phyloP scores from a whole-genome alignment of 148 eudicot species.

The Rhododendron kiyosumense region DNA sequence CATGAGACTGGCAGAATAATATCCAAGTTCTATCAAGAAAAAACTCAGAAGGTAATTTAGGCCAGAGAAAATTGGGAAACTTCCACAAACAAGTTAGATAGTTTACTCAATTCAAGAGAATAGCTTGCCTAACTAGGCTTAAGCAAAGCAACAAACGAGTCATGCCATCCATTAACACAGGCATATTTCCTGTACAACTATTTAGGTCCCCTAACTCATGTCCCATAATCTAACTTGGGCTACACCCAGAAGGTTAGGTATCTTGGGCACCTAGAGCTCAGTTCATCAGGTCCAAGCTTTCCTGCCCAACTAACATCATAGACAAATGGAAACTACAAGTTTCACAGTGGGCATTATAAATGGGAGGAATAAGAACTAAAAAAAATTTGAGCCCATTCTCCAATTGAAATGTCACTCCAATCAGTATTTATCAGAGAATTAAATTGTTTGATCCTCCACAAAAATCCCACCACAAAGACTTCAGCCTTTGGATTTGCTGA shows the following conservation, averaged over 20 bases:
- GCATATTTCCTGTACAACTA: background rate
- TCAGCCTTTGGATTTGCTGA: background rate
- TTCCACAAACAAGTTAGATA: background rate
- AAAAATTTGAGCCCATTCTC: background rate
- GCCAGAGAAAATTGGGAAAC: background rate
- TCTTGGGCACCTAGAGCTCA: background rate
- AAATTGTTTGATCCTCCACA: background rate
- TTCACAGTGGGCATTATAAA: background rate
- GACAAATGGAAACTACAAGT: background rate
- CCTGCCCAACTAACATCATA: background rate
- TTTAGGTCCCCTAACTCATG: background rate
- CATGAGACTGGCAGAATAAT: background rate
- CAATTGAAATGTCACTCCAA: background rate
- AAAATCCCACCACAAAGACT: background rate
- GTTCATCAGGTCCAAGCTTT: background rate
- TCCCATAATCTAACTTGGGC: background rate
- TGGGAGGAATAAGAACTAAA: background rate
- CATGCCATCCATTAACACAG: background rate
- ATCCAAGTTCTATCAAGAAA: background rate
- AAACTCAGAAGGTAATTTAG: background rate
- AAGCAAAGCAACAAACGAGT: background rate
- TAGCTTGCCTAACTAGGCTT: background rate
- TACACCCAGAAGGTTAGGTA: background rate
- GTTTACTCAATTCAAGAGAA: background rate
- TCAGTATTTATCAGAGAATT: background rate